Percentiles rank a stretch among this genome's conserved stretches.
phyloP scores from a whole-genome alignment of 2,329 filamentous ascomycete genomes.

The Ascosphaera apis region DNA sequence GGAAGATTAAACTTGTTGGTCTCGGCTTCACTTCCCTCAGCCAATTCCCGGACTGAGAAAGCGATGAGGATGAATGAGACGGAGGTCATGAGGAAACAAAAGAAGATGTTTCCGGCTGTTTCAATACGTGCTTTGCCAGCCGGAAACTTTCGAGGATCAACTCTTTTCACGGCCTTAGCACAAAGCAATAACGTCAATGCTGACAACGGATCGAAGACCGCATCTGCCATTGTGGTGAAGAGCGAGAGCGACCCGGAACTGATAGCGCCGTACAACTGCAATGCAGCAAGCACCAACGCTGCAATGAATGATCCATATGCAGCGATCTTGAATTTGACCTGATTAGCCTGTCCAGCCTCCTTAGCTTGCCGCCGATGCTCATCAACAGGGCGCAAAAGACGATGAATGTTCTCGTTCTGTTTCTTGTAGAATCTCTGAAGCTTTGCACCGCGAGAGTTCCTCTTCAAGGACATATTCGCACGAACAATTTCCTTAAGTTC shows the following conservation, averaged over 20 bases:
- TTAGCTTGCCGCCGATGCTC: slow-evolving; percentile 66
- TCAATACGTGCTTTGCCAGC: slow-evolving; percentile 86
- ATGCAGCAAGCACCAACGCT: slow-evolving; percentile 52
- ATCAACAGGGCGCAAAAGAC: slow-evolving; percentile 76
- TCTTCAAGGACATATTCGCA: slow-evolving; percentile 60
- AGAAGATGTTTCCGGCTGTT: slow-evolving; percentile 85
- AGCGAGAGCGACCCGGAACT: slow-evolving; percentile 78
- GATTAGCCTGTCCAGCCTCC: slow-evolving; percentile 59
- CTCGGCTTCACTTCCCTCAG: slow-evolving; percentile 21
- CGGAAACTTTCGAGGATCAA: slow-evolving; percentile 69
- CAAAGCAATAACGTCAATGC: slow-evolving; percentile 73
- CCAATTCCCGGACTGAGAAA: slow-evolving; percentile 54
- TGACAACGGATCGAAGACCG: slow-evolving; percentile 76
- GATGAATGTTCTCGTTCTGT: slow-evolving; percentile 86
- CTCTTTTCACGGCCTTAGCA: slow-evolving; percentile 66
- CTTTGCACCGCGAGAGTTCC: slow-evolving; percentile 28
- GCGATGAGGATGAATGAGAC: slow-evolving; percentile 86
- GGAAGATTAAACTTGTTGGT: slow-evolving; percentile 53
- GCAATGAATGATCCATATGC: slow-evolving; percentile 48
- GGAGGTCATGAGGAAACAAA: slow-evolving; percentile 86
- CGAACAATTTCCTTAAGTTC: slow-evolving; percentile 54
- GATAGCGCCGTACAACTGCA: slow-evolving; percentile 77
- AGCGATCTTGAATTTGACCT: slow-evolving; percentile 39
- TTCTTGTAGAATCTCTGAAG: slow-evolving; percentile 65
- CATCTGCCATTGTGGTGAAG: slow-evolving; percentile 93